These are phyloP conservation scores for Corymbia maculata DNA, from an alignment of 345 rosid species.

Conservation along the genomic window DNA sequence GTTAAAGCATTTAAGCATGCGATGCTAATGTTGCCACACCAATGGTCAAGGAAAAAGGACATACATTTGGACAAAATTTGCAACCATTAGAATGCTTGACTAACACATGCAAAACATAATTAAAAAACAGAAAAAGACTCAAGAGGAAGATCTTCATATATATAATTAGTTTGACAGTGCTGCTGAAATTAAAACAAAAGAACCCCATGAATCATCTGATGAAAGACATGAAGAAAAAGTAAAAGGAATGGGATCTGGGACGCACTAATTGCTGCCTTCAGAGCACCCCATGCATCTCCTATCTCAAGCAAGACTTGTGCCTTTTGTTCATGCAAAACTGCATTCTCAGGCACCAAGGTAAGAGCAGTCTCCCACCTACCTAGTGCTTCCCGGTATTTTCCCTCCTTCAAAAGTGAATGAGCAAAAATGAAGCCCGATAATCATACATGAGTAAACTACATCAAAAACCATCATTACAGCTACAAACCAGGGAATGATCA, in stretches of 20 bases:
- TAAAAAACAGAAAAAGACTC: background rate
- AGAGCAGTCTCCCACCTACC: constrained; percentile 91
- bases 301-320: constrained; percentile 86
- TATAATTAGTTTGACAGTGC: background rate
- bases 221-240: background rate
- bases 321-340: constrained; percentile 78
- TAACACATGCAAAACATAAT: background rate
- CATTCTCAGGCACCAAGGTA: constrained; percentile 53
- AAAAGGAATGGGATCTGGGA: background rate
- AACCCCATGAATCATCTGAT: background rate
- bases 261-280: constrained; percentile 79
- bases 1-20: background rate
- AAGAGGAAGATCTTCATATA: background rate
- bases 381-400: constrained; percentile 74
- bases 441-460: background rate
- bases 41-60: background rate
- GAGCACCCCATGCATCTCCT: constrained; percentile 76
- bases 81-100: background rate
- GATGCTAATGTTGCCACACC: background rate
- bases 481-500: background rate
- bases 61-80: background rate
- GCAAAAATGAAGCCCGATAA: background rate
- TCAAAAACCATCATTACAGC: background rate
- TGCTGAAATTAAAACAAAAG: background rate
- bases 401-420: constrained; percentile 42